A percentile compares a stretch with the other conserved stretches of the same genome.
These are phyloP conservation scores for Neurospora sp. DNA, from an alignment of 495 filamentous ascomycete genomes.

Conservation along the genomic window DNA sequence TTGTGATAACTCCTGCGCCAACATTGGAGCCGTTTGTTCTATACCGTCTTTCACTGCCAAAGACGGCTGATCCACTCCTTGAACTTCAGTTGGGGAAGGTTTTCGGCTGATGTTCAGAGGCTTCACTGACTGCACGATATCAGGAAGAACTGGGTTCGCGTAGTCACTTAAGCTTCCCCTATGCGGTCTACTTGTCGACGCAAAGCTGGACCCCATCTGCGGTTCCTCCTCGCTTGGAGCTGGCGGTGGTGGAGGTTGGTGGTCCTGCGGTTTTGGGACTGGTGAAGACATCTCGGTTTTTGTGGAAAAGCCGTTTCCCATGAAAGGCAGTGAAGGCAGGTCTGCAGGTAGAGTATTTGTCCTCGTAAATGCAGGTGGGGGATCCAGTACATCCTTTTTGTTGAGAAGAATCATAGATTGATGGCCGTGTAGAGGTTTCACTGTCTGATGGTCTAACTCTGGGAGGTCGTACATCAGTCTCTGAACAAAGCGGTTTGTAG, in stretches of 20 bases:
- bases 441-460: slow-evolving; percentile 10
- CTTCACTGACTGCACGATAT: slow-evolving; percentile 7
- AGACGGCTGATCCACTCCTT: background rate
- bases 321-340: slow-evolving; percentile 19
- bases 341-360: slow-evolving; percentile 21
- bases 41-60: background rate
- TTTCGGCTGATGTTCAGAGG: slow-evolving; percentile 15
- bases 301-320: slow-evolving; percentile 7
- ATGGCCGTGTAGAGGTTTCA: slow-evolving; percentile 7
- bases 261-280: slow-evolving; percentile 2
- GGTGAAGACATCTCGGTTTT: background rate
- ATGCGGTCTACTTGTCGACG: background rate
- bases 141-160: slow-evolving; percentile 4
- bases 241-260: background rate
- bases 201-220: background rate
- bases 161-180: slow-evolving; percentile 1
- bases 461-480: slow-evolving; percentile 10
- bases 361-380: slow-evolving; percentile 7
- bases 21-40: background rate
- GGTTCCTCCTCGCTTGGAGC: background rate
- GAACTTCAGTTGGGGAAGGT: background rate
- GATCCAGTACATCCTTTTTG: background rate
- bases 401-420: background rate
- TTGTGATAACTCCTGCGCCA: background rate
- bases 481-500: slow-evolving; percentile 9